Base-by-base conservation (phyloP, 2,329 filamentous ascomycete species). In the Arachnomyces sp. region DNA sequence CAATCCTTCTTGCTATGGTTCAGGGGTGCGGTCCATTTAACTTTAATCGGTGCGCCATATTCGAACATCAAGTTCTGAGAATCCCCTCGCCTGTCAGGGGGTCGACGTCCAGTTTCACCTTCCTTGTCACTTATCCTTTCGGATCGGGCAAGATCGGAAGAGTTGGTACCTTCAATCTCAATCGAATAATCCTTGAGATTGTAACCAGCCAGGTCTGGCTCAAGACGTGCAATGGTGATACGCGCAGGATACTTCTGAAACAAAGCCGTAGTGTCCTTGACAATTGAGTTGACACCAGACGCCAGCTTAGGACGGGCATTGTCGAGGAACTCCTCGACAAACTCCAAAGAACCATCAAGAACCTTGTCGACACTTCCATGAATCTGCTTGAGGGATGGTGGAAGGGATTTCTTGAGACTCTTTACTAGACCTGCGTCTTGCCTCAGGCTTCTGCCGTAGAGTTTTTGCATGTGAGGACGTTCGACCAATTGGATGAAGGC, bases 391-490 rank as follows among this genome's bases (percentile, higher is more conserved):
- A 98, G 77, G 2, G 87, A 85, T 2, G 82, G 78, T 3, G 92
- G 92, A 16, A 98, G 69, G 8, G 88, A 87, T 47, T 84, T 80
- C 61, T 87, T 86, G 59, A 98, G 76, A 54, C 86, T 95, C 66
- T 89, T 93, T 44, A 89, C 90, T 30, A 98, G 73, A 36, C 92
- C 92, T 8, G 92, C 92, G 60, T 95, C 87, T 48, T 83, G 72
- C 44, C 92, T 82, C 34, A 98, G 71, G 52, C 80, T 82, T 52
- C 81, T 75, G 31, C 92, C 90, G 56, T 98, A 98, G 13, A 96
- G 77, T 72, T 95, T 96, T 61, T 95, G 86, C 89, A 98, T 96
- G 62, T 98, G 92, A 11, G 90, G 92, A 44, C 89, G 82, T 65
- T 98, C 92, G 7, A 98, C 85, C 50, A 90, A 85, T 44, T 94